Conservation (phyloP, 805 yeast genomes). For the Saturnispora halmiae region DNA sequence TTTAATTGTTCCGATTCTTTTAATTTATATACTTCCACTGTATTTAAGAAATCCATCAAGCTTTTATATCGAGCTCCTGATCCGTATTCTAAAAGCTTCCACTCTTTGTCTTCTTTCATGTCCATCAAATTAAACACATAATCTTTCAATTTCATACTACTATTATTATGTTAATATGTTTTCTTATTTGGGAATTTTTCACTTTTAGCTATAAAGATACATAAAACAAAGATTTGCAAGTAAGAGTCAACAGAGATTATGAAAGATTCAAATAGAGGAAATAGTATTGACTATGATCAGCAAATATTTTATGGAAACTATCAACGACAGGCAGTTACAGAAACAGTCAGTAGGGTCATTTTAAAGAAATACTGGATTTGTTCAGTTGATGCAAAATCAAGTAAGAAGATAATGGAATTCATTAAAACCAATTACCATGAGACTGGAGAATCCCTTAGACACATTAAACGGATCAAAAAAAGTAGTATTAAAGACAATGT, state of each 20-base stretch:
- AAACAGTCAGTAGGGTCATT: conserved; percentile 21
- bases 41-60: not conserved
- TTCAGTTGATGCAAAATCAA: conserved; percentile 29
- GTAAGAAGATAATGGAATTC: conserved; percentile 23
- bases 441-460: conserved; percentile 28
- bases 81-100: conserved; percentile 6
- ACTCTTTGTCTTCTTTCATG: not conserved
- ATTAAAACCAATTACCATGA: conserved; percentile 21
- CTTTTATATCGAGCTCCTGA: conserved; percentile 8
- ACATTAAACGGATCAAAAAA: conserved; percentile 47
- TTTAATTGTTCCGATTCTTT: not conserved
- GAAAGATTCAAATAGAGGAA: conserved; percentile 1
- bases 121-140: not conserved
- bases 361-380: conserved; percentile 37
- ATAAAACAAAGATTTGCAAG: too few relatives aligned
- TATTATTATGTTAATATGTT: too few relatives aligned
- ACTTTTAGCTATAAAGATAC: not conserved
- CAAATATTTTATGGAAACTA: conserved; percentile 33
- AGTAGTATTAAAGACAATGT: not conserved
- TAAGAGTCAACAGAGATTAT: not conserved
- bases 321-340: conserved; percentile 32
- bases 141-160: conserved; percentile 4
- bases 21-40: not conserved
- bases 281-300: conserved; percentile 34
- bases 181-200: conserved; percentile 2